These are phyloP conservation scores for Tetrapisispora pingtungensis DNA, from an alignment of 805 yeast species.

Conservation along the genomic window DNA sequence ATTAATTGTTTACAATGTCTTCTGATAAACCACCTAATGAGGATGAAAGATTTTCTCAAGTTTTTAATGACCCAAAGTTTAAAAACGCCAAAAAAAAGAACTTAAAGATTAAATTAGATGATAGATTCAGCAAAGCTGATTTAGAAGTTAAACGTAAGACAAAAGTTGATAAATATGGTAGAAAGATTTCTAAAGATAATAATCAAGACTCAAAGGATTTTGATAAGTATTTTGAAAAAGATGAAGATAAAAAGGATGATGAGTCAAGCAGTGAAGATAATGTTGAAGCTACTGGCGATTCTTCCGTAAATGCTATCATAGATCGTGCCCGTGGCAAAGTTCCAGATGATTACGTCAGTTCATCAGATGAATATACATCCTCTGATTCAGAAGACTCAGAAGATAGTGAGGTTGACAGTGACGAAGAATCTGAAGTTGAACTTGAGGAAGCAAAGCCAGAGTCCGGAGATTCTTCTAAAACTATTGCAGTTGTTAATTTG, in stretches of 20 bases:
- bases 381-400: slow-evolving; percentile 36
- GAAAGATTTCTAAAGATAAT: slow-evolving; percentile 38
- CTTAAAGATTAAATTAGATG: slow-evolving; percentile 70
- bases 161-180: slow-evolving; percentile 79
- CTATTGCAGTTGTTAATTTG: slow-evolving; percentile 87
- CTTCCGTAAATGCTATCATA: neutral
- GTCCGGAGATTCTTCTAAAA: slow-evolving; percentile 72
- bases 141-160: slow-evolving; percentile 51
- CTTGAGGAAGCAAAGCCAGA: slow-evolving; percentile 55
- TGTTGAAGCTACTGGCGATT: slow-evolving; percentile 9
- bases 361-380: slow-evolving; percentile 37
- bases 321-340: slow-evolving; percentile 67
- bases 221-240: slow-evolving; percentile 55
- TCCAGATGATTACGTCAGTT: slow-evolving; percentile 33
- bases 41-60: slow-evolving; percentile 71
- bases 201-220: slow-evolving; percentile 37
- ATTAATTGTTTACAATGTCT: neutral
- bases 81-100: slow-evolving; percentile 60
- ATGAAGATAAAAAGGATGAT: slow-evolving; percentile 19
- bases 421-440: slow-evolving; percentile 47
- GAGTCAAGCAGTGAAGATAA: slow-evolving; percentile 16
- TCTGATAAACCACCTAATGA: slow-evolving; percentile 30
- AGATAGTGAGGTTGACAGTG: slow-evolving; percentile 36
- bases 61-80: slow-evolving; percentile 84
- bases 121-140: slow-evolving; percentile 61